These are phyloP conservation scores for Butyriboletus loyo DNA, from an alignment of 768 basidiomycete genomes.

Conservation along the genomic window DNA sequence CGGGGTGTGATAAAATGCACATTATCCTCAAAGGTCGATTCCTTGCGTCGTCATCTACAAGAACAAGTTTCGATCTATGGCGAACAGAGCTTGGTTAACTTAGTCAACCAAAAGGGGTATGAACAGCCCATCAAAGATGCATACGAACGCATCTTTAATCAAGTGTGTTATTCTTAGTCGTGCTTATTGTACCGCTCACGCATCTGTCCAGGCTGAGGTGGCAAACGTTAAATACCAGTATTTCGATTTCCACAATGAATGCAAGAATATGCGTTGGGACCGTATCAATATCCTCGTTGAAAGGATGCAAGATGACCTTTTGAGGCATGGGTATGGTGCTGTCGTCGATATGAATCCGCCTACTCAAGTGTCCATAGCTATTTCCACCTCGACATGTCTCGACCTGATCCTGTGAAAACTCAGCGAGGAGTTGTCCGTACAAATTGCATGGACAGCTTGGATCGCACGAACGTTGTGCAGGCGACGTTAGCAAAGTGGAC, in stretches of 20 bases:
- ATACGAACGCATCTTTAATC: constrained; percentile 73
- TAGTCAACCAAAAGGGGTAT: constrained; percentile 91
- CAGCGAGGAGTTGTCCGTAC: constrained; percentile 85
- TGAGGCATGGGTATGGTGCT: constrained; percentile 55
- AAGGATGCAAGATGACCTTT: constrained; percentile 65
- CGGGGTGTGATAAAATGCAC: not conserved
- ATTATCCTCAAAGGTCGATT: constrained; percentile 51
- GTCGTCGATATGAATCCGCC: not conserved
- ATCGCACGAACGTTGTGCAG: constrained; percentile 96
- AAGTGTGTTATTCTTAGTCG: constrained; percentile 40
- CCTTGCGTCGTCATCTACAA: constrained; percentile 69
- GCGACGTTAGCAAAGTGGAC: constrained; percentile 86
- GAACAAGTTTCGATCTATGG: constrained; percentile 76
- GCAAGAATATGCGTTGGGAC: constrained; percentile 93
- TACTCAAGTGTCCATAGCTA: constrained; percentile 47
- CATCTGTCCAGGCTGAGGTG: constrained; percentile 47
- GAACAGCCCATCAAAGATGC: constrained; percentile 95
- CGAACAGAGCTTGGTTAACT: constrained; percentile 75
- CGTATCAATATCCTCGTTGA: constrained; percentile 83
- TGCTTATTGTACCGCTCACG: not conserved
- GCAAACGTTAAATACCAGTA: constrained; percentile 82
- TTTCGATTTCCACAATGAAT: constrained; percentile 97
- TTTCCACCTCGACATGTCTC: constrained; percentile 63
- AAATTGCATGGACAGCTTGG: constrained; percentile 97
- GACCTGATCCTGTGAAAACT: constrained; percentile 45